These are phyloP conservation scores for Colletotrichum sp. DNA, from an alignment of 2,329 filamentous ascomycete species.

Conservation along the genomic window DNA sequence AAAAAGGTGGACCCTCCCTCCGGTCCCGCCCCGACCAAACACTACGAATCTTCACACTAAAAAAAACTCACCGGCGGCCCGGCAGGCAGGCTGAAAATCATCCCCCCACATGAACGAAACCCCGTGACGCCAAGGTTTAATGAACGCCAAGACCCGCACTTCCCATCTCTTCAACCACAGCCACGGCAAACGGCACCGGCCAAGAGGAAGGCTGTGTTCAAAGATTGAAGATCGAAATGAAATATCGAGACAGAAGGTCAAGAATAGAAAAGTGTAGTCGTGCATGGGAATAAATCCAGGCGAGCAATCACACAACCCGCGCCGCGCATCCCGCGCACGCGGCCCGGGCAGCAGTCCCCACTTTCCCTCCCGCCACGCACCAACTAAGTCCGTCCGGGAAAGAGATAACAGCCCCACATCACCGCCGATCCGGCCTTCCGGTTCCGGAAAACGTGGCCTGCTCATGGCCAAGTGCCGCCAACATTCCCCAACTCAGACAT, in stretches of 20 bases:
- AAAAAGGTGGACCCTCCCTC: background rate
- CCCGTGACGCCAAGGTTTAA: background rate
- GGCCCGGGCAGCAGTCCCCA: background rate
- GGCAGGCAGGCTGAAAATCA: background rate
- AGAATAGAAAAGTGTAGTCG: background rate
- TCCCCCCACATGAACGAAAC: background rate
- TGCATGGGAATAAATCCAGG: background rate
- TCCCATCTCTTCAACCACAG: background rate
- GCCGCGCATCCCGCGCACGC: background rate
- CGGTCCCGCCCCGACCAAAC: background rate
- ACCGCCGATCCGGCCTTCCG: background rate
- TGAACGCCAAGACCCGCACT: background rate
- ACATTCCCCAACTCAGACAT: background rate
- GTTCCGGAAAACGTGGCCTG: background rate
- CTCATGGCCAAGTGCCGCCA: background rate
- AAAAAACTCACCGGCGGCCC: background rate
- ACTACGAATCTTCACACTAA: background rate
- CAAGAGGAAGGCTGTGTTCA: background rate
- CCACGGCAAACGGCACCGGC: background rate
- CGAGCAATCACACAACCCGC: accelerated
- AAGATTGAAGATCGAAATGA: background rate
- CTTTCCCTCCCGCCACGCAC: background rate
- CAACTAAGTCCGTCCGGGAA: background rate
- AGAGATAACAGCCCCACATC: background rate
- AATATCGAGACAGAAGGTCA: accelerated